Evolutionary conservation across 1,284 basidiomycete species (phyloP).

Genomic region (Fomitopsis schrenkii): DNA sequence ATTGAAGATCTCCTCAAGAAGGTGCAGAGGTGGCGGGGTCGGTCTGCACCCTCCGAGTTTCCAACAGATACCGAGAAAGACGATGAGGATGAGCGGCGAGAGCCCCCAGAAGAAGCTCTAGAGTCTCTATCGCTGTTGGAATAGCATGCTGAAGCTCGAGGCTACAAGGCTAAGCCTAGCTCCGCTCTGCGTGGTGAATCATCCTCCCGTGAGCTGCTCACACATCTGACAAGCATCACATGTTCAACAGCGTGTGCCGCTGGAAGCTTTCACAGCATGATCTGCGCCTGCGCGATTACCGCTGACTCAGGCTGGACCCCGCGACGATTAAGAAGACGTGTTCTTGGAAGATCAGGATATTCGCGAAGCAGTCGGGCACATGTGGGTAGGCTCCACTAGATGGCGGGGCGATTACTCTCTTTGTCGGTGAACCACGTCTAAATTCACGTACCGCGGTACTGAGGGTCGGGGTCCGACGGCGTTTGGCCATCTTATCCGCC

Average conservation of each 20-base stretch:
- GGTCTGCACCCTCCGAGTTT: conserved; percentile 9
- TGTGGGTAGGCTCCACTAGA: background rate
- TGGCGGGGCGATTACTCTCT: background rate
- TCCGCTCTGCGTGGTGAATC: background rate
- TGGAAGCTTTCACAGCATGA: background rate
- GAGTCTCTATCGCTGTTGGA: conserved; percentile 1
- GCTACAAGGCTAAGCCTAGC: background rate
- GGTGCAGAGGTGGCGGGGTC: conserved; percentile 51
- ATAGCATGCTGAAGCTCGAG: background rate
- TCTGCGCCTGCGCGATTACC: background rate
- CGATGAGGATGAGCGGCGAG: conserved; percentile 3
- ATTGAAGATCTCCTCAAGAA: conserved; percentile 42
- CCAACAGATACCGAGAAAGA: conserved; percentile 1
- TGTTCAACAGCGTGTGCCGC: background rate
- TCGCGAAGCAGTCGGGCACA: background rate
- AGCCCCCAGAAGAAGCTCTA: background rate
- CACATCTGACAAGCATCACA: background rate
- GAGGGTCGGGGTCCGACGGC: too few species aligned
- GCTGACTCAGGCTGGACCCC: background rate
- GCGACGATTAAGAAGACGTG: background rate
- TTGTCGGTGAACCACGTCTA: background rate
- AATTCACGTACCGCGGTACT: too few species aligned
- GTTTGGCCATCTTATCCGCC: background rate
- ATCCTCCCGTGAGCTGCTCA: background rate
- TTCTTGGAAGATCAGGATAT: background rate